phyloP scores from a whole-genome alignment of 2,329 filamentous ascomycete genomes.

The Colletotrichum sublineola region DNA sequence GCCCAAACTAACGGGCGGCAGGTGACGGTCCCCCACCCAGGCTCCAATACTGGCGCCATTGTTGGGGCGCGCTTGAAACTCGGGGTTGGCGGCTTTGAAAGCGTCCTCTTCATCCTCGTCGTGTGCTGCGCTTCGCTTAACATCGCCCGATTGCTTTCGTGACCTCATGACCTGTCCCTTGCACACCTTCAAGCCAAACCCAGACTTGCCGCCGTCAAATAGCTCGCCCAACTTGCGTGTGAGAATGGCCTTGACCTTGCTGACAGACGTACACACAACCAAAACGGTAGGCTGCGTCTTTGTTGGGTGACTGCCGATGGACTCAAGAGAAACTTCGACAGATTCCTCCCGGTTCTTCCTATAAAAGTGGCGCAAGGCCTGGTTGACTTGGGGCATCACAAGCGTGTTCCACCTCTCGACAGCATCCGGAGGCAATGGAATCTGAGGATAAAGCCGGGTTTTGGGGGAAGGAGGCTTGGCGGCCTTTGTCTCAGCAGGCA shows the following conservation, averaged over 20 bases:
- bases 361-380: constrained; percentile 78
- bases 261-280: constrained; percentile 81
- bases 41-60: constrained; percentile 96
- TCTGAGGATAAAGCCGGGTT: constrained; percentile 71
- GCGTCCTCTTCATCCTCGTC: constrained; percentile 55
- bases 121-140: constrained; percentile 56
- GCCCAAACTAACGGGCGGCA: constrained; percentile 92
- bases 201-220: constrained; percentile 72
- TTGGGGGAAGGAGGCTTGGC: constrained; percentile 51
- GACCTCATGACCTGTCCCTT: constrained; percentile 76
- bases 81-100: constrained; percentile 72
- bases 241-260: constrained; percentile 78
- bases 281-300: constrained; percentile 79
- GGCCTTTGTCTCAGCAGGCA: constrained; percentile 26
- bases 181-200: constrained; percentile 79
- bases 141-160: constrained; percentile 55
- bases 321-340: constrained; percentile 82
- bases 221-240: constrained; percentile 75
- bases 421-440: constrained; percentile 69
- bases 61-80: constrained; percentile 81
- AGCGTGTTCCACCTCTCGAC: constrained; percentile 79
- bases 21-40: constrained; percentile 85
- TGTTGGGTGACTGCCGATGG: constrained; percentile 76
- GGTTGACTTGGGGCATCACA: constrained; percentile 80
- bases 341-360: constrained; percentile 78